Evolutionary conservation across 129 eudicot genomes (phyloP), one percentile per base, ranked within the genome.

Genomic region (carrot (Daucus carota)): DNA sequence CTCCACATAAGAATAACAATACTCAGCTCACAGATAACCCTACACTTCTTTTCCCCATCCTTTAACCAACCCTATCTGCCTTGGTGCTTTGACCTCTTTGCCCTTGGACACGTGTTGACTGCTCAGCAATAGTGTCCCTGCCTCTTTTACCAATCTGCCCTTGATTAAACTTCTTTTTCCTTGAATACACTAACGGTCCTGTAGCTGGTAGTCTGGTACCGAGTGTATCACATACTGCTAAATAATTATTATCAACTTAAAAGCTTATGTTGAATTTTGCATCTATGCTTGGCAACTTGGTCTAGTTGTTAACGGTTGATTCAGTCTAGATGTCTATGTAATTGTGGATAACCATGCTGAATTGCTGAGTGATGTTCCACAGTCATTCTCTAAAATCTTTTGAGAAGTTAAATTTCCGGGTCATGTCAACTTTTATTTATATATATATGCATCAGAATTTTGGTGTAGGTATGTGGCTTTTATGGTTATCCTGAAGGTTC

Each of bases 231-330:
- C 14, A 20, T 72, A 45, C 13, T 43, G 36, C 40, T 43, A 34
- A 72, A 72, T 72, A 14, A 72, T 72, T 14, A 28, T 6, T 72
- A 43, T 72, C 38, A 44, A 43, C 24, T 42, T 1, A 42, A 43
- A 43, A 42, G 57, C 54, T 63, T 63, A 22, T 43, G 57, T 72
- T 72, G 40, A 71, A 71, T 71, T 71, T 41, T 29, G 32, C n/a
- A 4, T 42, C 11, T 16, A 71, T 28, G 75, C 69, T 43, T 43
- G 16, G 36, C 75, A 42, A 71, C 57, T 43, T 42, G 46, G 13
- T 42, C 57, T 42, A 31, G 29, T 54, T 54, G 31, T 6, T 22
- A 40, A 33, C 2, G 15, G 1, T 44, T 9, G 20, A 41, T n/a
- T 22, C n/a, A 10, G 1, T 8, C 32, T 14, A n/a, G n/a, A n/a